Evolutionary conservation across 192 early-diverging fungal genomes (phyloP).

Genomic region (Podila horticola): DNA sequence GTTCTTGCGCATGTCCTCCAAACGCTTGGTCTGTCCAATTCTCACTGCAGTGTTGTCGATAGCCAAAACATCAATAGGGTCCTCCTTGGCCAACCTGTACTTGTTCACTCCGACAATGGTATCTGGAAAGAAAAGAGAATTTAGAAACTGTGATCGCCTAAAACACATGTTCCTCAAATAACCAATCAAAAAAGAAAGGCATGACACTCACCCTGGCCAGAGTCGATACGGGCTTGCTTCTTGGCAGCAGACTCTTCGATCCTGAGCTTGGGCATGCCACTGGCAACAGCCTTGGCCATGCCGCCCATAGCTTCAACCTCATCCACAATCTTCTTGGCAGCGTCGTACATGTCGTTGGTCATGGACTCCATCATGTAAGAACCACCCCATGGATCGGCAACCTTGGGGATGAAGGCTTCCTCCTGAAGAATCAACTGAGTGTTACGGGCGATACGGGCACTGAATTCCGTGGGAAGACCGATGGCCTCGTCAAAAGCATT

Average conservation of each 20-base stretch:
- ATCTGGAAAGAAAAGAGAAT: constrained; percentile 55
- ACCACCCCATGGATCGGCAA: constrained; percentile 93
- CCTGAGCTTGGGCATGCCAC: constrained; percentile 88
- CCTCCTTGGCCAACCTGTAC: constrained; percentile 77
- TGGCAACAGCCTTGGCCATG: constrained; percentile 91
- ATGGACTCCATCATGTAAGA: constrained; percentile 95
- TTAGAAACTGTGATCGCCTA: too few relatives aligned
- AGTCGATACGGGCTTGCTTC: constrained; percentile 91
- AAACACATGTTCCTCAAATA: background rate
- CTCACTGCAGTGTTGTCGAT: constrained; percentile 87
- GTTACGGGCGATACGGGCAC: constrained; percentile 89
- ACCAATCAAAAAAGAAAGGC: background rate
- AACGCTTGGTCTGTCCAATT: constrained; percentile 69
- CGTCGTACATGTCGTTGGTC: constrained; percentile 82
- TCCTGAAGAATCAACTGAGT: constrained; percentile 92
- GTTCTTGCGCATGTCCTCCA: constrained; percentile 62
- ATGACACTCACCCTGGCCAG: constrained; percentile 69
- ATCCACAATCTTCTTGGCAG: constrained; percentile 73
- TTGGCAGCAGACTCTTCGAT: constrained; percentile 91
- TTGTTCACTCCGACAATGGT: constrained; percentile 94
- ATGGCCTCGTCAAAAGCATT: constrained; percentile 93
- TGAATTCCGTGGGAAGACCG: constrained; percentile 85
- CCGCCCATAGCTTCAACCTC: constrained; percentile 89
- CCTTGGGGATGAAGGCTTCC: constrained; percentile 88
- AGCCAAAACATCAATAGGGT: constrained; percentile 72